Conservation (phyloP, 179 eudicot species). For the Spinacia oleracea region DNA sequence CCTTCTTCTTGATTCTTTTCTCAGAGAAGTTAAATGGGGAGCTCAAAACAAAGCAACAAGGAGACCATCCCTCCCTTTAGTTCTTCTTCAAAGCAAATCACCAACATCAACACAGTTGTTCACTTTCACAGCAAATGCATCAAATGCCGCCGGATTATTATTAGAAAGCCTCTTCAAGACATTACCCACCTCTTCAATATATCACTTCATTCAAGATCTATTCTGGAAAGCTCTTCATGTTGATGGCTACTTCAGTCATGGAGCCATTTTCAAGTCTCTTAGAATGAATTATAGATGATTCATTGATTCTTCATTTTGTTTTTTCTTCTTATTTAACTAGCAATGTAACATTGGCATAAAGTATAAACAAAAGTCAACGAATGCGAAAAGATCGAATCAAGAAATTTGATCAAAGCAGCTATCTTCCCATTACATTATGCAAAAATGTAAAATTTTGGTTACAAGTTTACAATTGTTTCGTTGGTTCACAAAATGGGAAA, state of each 20-base stretch:
- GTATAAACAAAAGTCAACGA: not conserved
- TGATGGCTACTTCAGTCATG: not conserved
- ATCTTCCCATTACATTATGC: not conserved
- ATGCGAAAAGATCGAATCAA: not conserved
- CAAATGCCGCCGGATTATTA: conserved; percentile 4
- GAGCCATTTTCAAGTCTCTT: conserved; percentile 12
- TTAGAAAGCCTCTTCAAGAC: conserved; percentile 23
- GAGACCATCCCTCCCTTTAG: conserved; percentile 20
- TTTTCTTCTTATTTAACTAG: not conserved
- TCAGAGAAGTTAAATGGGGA: not conserved
- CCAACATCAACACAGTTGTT: conserved; percentile 5
- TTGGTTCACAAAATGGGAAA: not conserved
- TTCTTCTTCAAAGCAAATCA: conserved; percentile 3
- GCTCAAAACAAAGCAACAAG: conserved; percentile 5
- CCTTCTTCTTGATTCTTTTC: not conserved
- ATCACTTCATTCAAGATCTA: not conserved
- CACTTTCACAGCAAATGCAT: conserved; percentile 3
- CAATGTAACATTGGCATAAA: not conserved
- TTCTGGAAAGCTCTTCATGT: conserved; percentile 10
- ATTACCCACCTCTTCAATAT: conserved; percentile 23
- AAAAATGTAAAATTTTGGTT: not conserved
- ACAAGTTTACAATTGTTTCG: not conserved
- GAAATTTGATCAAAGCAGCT: not conserved
- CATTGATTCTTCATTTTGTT: not conserved
- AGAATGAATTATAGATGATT: conserved; percentile 22